Conservation (phyloP, 1,284 basidiomycete species). For the Schizopora paradoxa region DNA sequence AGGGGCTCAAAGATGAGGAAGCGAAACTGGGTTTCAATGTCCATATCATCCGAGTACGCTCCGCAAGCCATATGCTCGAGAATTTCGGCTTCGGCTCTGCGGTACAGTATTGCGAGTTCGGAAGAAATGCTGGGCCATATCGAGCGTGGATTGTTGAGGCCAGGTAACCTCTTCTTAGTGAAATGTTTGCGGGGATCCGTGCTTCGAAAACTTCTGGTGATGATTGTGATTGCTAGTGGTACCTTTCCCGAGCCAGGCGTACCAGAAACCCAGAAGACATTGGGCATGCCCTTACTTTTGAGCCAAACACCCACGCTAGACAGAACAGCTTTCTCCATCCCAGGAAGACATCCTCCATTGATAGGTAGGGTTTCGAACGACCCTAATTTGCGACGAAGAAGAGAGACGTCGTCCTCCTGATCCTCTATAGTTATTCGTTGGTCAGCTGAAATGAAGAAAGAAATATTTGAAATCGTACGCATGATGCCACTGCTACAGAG, state of each 20-base stretch:
- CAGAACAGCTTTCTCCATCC: background rate
- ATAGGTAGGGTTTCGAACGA: no score
- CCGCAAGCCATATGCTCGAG: background rate
- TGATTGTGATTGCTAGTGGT: background rate
- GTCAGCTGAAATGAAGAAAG: no score
- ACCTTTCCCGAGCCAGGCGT: background rate
- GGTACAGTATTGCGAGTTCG: background rate
- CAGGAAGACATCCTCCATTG: background rate
- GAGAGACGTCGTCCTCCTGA: no score
- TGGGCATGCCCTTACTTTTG: background rate
- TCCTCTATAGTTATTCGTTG: no score
- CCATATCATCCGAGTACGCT: no score
- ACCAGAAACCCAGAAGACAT: background rate
- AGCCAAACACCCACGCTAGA: background rate
- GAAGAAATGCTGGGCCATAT: background rate
- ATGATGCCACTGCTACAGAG: no score
- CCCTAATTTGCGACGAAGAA: no score
- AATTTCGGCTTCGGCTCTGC: background rate
- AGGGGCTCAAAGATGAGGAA: background rate
- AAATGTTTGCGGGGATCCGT: background rate
- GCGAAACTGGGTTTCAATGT: background rate
- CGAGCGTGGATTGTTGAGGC: no score
- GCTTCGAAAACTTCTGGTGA: background rate
- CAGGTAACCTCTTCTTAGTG: background rate
- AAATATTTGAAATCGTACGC: no score